Conservation (phyloP, 2,329 filamentous ascomycete genomes). For the Fusarium metavorans region DNA sequence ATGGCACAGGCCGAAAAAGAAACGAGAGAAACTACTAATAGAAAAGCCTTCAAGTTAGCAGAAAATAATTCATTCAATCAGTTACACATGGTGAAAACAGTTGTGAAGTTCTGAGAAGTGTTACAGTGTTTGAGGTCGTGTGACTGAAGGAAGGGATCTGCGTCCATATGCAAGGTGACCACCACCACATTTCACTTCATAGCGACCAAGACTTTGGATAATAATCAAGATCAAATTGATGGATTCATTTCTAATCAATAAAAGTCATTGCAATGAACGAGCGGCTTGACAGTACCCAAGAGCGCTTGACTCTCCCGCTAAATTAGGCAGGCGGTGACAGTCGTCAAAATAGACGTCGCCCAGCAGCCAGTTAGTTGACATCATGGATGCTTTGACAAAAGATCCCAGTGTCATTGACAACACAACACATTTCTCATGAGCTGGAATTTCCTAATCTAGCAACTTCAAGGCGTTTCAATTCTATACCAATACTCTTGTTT, state of each 20-base stretch:
- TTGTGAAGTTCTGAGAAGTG: too few relatives aligned
- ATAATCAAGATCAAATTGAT: neutral
- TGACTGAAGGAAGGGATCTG: neutral
- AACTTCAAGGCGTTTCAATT: too few relatives aligned
- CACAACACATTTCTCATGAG: neutral
- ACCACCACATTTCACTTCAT: neutral
- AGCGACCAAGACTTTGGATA: neutral
- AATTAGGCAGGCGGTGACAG: conserved; percentile 39
- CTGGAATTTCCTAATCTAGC: neutral
- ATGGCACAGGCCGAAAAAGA: neutral
- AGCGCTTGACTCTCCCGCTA: neutral
- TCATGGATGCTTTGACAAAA: conserved; percentile 27
- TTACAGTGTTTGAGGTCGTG: neutral
- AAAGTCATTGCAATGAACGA: neutral
- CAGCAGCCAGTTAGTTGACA: conserved; percentile 31
- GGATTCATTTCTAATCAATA: neutral
- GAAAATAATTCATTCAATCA: too few relatives aligned
- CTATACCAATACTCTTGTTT: neutral
- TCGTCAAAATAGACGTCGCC: conserved; percentile 39
- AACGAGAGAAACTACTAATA: too few relatives aligned
- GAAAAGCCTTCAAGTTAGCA: too few relatives aligned
- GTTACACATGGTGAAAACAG: too few relatives aligned
- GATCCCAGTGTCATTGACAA: neutral
- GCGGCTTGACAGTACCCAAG: neutral
- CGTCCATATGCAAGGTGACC: neutral